Percentiles rank a stretch among this genome's conserved stretches.
Conservation (phyloP, 768 basidiomycete genomes). For the Mycena latifolia region DNA sequence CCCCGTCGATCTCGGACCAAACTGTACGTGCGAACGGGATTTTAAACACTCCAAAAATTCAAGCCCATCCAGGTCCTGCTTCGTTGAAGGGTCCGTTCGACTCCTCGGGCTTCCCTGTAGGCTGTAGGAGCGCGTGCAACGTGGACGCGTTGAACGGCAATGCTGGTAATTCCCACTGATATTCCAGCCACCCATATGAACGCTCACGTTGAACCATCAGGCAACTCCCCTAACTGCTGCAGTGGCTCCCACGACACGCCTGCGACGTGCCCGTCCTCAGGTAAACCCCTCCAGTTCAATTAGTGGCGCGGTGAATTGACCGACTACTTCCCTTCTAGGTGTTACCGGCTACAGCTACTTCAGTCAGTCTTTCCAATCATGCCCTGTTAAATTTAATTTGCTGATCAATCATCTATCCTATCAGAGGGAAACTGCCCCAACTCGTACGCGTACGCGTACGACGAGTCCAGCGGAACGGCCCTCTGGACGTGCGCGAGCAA, state of each 20-base stretch:
- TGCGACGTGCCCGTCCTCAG: constrained; percentile 35
- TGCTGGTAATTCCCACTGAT: not conserved
- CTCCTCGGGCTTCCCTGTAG: constrained; percentile 52
- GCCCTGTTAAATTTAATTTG: not conserved
- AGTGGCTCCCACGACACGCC: constrained; percentile 27
- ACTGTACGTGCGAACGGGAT: constrained; percentile 40
- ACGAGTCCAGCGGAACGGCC: constrained; percentile 60
- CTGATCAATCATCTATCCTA: not conserved
- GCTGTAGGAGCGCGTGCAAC: constrained; percentile 40
- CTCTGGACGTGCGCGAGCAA: constrained; percentile 53
- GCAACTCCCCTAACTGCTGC: constrained; percentile 35
- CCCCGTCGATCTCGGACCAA: constrained; percentile 58
- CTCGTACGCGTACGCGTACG: constrained; percentile 61
- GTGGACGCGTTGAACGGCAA: constrained; percentile 23
- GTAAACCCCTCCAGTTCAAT: not conserved
- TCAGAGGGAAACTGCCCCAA: constrained; percentile 49
- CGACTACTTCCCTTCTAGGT: not conserved
- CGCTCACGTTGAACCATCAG: not conserved
- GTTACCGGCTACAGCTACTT: constrained; percentile 37
- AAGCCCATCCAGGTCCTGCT: constrained; percentile 38
- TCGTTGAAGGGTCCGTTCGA: constrained; percentile 54
- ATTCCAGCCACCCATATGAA: not conserved
- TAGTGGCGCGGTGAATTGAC: not conserved
- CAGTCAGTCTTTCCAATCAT: constrained; percentile 18
- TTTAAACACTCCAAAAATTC: not conserved